Percentiles rank a stretch among this genome's conserved stretches.
Evolutionary conservation across 2,329 filamentous ascomycete species (phyloP).

Genomic region (Exophiala sideris): DNA sequence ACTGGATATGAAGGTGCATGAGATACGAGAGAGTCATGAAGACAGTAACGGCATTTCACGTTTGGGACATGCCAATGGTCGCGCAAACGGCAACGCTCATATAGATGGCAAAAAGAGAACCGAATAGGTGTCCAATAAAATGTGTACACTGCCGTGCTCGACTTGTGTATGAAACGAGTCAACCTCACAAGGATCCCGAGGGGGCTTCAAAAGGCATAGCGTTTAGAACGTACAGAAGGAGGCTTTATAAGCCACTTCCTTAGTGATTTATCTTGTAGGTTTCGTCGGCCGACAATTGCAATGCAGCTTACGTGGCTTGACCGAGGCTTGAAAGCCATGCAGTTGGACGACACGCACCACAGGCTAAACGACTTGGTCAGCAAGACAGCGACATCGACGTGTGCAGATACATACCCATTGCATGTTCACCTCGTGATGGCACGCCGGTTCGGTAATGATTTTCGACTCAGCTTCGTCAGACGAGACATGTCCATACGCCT

Average conservation of each 20-base stretch:
- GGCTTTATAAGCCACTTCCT: too few relatives aligned
- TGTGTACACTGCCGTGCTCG: background rate
- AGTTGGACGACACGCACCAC: conserved; percentile 17
- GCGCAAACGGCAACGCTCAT: background rate
- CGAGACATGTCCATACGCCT: conserved; percentile 6
- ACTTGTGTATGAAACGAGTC: too few relatives aligned
- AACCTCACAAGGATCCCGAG: too few relatives aligned
- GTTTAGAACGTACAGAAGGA: too few relatives aligned
- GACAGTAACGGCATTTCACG: background rate
- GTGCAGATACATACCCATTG: conserved; percentile 12
- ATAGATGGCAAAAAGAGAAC: background rate
- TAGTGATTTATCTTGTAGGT: background rate
- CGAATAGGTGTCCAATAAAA: background rate
- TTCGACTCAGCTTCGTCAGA: conserved; percentile 2
- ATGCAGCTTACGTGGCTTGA: conserved; percentile 17
- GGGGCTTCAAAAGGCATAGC: too few relatives aligned
- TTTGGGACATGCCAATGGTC: background rate
- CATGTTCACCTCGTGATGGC: conserved; percentile 16
- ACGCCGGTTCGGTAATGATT: conserved; percentile 11
- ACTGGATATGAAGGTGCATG: conserved; percentile 76
- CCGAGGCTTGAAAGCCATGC: conserved; percentile 19
- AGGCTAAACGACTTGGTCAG: conserved; percentile 9
- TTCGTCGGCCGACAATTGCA: conserved; percentile 6
- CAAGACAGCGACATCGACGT: background rate
- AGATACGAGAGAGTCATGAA: conserved; percentile 38